Conservation (phyloP, 2,329 filamentous ascomycete species). For the Sporothrix curviconia region DNA sequence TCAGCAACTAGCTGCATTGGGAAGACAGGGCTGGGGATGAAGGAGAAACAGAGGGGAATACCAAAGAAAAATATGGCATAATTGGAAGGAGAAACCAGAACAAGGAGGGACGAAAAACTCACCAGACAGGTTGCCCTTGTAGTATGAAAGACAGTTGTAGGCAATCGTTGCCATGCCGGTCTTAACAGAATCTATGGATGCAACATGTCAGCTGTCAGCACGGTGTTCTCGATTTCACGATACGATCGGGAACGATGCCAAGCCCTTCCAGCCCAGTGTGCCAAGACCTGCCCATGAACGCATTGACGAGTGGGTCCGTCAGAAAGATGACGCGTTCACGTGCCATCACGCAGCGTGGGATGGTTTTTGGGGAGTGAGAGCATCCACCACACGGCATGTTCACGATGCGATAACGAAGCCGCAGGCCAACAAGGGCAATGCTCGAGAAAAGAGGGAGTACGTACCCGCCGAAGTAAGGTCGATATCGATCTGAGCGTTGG, state of each 20-base stretch:
- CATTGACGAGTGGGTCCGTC: neutral
- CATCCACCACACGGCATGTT: neutral
- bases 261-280: conserved; percentile 1
- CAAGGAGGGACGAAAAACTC: neutral
- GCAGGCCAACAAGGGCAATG: neutral
- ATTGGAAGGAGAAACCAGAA: neutral
- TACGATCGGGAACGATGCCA: conserved; percentile 2
- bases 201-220: conserved; percentile 2
- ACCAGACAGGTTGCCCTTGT: conserved; percentile 40
- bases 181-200: conserved; percentile 39
- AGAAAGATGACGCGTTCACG: conserved; percentile 2
- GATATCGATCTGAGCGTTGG: conserved; percentile 16
- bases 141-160: conserved; percentile 45
- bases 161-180: conserved; percentile 41
- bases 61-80: neutral
- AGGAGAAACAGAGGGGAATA: neutral
- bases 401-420: neutral
- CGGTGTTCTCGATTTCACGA: neutral
- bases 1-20: neutral
- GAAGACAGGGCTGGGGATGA: neutral
- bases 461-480: conserved; percentile 16
- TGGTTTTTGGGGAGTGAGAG: neutral
- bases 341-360: neutral
- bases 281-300: conserved; percentile 5
- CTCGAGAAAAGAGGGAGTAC: neutral